Evolutionary conservation across 192 early-diverging fungal species (phyloP).

Genomic region (Spinellus fusiger): DNA sequence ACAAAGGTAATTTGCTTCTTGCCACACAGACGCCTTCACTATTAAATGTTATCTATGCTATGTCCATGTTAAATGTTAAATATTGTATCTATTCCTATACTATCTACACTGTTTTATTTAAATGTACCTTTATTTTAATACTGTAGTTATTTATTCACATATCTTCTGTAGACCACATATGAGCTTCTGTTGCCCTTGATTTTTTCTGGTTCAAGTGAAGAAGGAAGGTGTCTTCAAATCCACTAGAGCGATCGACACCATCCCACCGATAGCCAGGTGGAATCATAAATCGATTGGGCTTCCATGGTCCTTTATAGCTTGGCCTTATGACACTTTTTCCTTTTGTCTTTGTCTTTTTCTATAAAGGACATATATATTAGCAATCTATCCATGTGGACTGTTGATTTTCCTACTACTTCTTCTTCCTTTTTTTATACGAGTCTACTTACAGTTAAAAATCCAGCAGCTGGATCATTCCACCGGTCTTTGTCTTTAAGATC

Average conservation of each 20-base stretch:
- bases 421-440: background rate
- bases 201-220: conserved; percentile 25
- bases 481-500: conserved; percentile 49
- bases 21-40: background rate
- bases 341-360: conserved; percentile 36
- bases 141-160: too few species aligned
- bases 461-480: conserved; percentile 64
- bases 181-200: conserved; percentile 38
- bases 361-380: conserved; percentile 5
- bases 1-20: background rate
- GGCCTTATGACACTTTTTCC: conserved; percentile 32
- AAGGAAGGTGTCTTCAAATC: conserved; percentile 51
- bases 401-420: background rate
- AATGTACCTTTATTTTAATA: too few species aligned
- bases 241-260: conserved; percentile 61
- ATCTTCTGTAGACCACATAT: conserved; percentile 57
- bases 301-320: conserved; percentile 54
- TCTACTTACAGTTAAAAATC: conserved; percentile 39
- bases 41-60: background rate
- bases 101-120: background rate
- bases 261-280: conserved; percentile 65
- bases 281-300: conserved; percentile 61
- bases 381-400: background rate
- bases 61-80: background rate
- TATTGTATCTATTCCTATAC: background rate